These are phyloP conservation scores for Fusarium begoniae DNA, from an alignment of 2,329 filamentous ascomycete genomes.

Conservation along the genomic window DNA sequence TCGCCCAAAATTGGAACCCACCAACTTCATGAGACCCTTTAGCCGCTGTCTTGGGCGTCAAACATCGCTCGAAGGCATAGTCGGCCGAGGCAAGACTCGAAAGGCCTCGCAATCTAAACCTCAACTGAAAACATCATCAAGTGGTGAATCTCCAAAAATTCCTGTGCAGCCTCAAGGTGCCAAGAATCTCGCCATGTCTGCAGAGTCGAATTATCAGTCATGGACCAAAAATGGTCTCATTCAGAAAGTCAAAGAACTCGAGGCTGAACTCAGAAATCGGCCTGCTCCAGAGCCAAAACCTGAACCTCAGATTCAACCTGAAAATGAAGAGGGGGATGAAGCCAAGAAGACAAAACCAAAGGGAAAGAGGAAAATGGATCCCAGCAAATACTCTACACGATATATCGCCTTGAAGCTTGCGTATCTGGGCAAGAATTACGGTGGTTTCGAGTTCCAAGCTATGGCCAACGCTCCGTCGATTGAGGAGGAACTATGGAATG, in stretches of 20 bases:
- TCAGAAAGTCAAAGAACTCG: slow-evolving; percentile 72
- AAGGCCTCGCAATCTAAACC: not conserved
- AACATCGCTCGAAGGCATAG: slow-evolving; percentile 36
- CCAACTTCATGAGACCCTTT: slow-evolving; percentile 44
- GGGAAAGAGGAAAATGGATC: slow-evolving; percentile 71
- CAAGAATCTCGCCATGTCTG: slow-evolving; percentile 44
- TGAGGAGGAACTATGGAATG: slow-evolving; percentile 94
- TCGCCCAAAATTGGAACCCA: slow-evolving; percentile 38
- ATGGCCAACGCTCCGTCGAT: slow-evolving; percentile 80
- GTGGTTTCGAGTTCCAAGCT: slow-evolving; percentile 89
- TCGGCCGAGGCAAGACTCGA: slow-evolving; percentile 23
- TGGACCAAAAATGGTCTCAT: slow-evolving; percentile 78
- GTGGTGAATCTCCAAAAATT: slow-evolving; percentile 33
- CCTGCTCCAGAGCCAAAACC: slow-evolving; percentile 39
- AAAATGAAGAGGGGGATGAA: slow-evolving; percentile 1
- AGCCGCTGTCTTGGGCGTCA: slow-evolving; percentile 39
- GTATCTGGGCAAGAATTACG: slow-evolving; percentile 90
- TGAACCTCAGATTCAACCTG: not conserved
- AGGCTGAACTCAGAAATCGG: slow-evolving; percentile 68
- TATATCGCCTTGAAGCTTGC: slow-evolving; percentile 92
- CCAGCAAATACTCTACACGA: slow-evolving; percentile 82
- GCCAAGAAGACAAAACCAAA: slow-evolving; percentile 49
- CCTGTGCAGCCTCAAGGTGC: slow-evolving; percentile 19
- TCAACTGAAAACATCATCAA: slow-evolving; percentile 18
- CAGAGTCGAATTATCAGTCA: slow-evolving; percentile 62